Evolutionary conservation across 192 early-diverging fungal genomes (phyloP), one percentile per base, ranked within the genome.

Genomic region (Linnemannia schmuckeri): DNA sequence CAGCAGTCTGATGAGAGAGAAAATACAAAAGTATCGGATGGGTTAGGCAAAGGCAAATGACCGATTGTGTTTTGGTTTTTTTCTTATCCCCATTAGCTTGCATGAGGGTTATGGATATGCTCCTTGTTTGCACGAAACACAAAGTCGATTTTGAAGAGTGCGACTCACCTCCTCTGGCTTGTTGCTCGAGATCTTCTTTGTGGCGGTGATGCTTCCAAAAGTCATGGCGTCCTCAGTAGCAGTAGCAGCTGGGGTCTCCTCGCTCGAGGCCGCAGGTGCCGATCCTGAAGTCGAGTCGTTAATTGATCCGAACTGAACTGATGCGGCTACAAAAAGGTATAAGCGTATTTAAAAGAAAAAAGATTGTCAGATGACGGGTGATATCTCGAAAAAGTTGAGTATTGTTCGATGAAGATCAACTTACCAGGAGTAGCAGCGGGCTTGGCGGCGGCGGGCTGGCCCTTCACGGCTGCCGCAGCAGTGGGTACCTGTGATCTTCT

Each of bases 271-370:
- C 18, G 84, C 49, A 42, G 83, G 72, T 12, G 78, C 30, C 22
- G 87, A 79, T 75, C 61, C 72, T 40, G 83, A 73, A 20, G 77
- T 68, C 44, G 89, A 61, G 57, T 91, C 85, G 79, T 88, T 84
- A 71, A 90, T 79, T 3, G 89, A 90, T 72, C 89, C 89, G 80
- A 90, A 90, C 33, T 79, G 83, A 76, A 90, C 85, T 7, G 87
- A 77, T 33, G 83, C 57, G 41, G 75, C 79, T 87, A 74, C 10
- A 68, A 38, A 10, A 72, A n/a, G 66, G 7, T 10, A 57, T 38
- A 49, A 33, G 41, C 10, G 42, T 41, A 40, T 44, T 37, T 24
- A 42, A 8, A 61, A 63, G 22, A 61, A 42, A 75, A 41, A 18
- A 22, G 8, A 0, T 38, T 33, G 69, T 70, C 38, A 70, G 69